A percentile compares a stretch with the other conserved stretches of the same genome.
These are phyloP conservation scores for Citrus unshiu DNA, from an alignment of 345 rosid species.

Conservation along the genomic window DNA sequence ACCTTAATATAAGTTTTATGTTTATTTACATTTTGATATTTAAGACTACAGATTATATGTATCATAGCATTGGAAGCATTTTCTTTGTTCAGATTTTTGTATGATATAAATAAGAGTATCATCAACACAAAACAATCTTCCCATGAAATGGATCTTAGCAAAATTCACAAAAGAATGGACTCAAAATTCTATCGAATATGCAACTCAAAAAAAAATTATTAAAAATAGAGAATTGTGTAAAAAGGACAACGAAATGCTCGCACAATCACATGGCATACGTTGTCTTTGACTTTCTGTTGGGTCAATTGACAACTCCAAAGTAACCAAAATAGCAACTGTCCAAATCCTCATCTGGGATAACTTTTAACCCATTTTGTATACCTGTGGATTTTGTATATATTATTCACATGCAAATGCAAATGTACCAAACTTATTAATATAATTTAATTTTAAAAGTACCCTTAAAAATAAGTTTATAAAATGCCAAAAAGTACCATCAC, in stretches of 20 bases:
- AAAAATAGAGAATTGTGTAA: neutral
- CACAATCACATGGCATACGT: neutral
- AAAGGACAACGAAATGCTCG: neutral
- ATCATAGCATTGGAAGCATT: too few species aligned
- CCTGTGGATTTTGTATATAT: neutral
- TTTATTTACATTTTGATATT: too few species aligned
- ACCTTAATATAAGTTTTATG: too few species aligned
- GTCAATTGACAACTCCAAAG: constrained; percentile 1
- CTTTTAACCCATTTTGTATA: neutral
- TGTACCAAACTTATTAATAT: neutral
- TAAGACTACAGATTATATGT: too few species aligned
- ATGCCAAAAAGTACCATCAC: neutral
- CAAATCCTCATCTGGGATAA: neutral
- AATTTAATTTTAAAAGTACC: neutral
- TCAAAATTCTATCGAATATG: neutral
- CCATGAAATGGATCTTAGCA: too few species aligned
- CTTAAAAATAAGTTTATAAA: neutral
- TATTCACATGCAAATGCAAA: constrained; percentile 27
- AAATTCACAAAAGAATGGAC: neutral
- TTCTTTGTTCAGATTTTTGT: too few species aligned
- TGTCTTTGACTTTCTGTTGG: constrained; percentile 3
- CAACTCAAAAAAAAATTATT: too few species aligned
- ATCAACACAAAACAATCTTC: too few species aligned
- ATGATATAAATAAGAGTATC: too few species aligned
- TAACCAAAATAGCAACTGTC: neutral